Percentiles rank a stretch among this genome's conserved stretches.
phyloP scores from a whole-genome alignment of 2,329 filamentous ascomycete species.

The Cladosporium sp. region DNA sequence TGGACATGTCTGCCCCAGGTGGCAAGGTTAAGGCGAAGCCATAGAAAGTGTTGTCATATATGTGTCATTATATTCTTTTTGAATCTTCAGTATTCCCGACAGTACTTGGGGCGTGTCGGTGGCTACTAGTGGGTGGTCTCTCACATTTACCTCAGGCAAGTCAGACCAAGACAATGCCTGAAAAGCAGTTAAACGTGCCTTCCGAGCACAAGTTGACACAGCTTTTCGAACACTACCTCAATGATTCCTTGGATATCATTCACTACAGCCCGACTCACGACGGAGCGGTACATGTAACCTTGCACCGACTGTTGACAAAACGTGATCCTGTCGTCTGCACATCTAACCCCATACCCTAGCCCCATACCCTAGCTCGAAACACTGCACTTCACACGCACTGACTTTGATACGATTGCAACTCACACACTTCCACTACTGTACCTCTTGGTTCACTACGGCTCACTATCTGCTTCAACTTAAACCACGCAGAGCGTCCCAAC shows the following conservation, averaged over 20 bases:
- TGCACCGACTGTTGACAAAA: background rate
- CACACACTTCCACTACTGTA: background rate
- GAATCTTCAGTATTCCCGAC: background rate
- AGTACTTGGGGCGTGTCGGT: background rate
- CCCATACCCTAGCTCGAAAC: background rate
- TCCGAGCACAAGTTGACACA: too few relatives aligned
- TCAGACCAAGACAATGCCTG: too few relatives aligned
- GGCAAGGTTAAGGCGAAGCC: slow-evolving; percentile 2
- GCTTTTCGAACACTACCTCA: too few relatives aligned
- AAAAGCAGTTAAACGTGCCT: too few relatives aligned
- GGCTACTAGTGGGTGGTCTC: too few relatives aligned
- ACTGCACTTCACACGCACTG: background rate
- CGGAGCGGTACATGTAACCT: background rate
- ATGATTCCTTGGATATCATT: background rate
- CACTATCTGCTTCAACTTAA: background rate
- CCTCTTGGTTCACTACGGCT: background rate
- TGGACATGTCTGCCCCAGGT: slow-evolving; percentile 6
- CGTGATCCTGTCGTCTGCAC: background rate
- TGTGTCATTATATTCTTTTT: background rate
- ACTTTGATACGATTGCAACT: background rate
- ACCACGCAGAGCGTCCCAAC: background rate
- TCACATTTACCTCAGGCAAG: too few relatives aligned
- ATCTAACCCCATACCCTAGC: background rate
- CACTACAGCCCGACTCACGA: background rate
- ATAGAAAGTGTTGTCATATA: background rate